Evolutionary conservation across 208 protist genomes (phyloP), one percentile per base, ranked within the genome.

Genomic region (Angomonas deanei): DNA sequence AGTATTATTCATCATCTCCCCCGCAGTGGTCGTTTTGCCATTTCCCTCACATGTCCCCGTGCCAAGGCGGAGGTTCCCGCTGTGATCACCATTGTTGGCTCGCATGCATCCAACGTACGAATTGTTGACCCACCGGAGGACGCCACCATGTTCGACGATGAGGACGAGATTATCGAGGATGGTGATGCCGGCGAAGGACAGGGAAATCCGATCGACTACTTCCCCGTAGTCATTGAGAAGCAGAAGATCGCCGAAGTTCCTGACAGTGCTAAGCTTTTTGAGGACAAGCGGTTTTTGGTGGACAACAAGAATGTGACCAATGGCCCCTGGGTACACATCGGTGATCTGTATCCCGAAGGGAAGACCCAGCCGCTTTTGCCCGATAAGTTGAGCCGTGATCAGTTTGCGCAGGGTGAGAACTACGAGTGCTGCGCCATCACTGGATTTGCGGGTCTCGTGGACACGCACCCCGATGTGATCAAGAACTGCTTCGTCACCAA

Each of bases 31-130:
- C 77, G 81, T 3, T 90, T 88, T 52, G 83, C 86, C 2, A 39
- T 93, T 38, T 88, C 73, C n/a, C 47, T 88, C 36, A 90, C 86
- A 27, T 93, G 83, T 63, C 86, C 83, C 1, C 78, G 81, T 17
- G 76, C 61, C 6, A 88, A 80, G 24, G 70, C 70, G 24, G 61
- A 79, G 6, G 83, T 88, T 27, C 79, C 82, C 3, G 66, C 66
- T 1, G 64, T 68, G 34, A 65, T 92, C 39, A 79, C 72, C 21
- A 67, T 92, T 42, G 77, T 82, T 3, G 74, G 61, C 26, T 55
- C 70, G 13, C 61, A 65, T n/a, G 21, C 63, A 2, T 59, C 82
- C 46, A 61, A 92, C 52, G 71, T 77, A 11, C 80, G 78, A 60
- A 85, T 86, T 50, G 77, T 85, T 6, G 78, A 87, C 32, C 17